Evolutionary conservation across 441 rosid species (phyloP).

Genomic region (Omphalea diandra): DNA sequence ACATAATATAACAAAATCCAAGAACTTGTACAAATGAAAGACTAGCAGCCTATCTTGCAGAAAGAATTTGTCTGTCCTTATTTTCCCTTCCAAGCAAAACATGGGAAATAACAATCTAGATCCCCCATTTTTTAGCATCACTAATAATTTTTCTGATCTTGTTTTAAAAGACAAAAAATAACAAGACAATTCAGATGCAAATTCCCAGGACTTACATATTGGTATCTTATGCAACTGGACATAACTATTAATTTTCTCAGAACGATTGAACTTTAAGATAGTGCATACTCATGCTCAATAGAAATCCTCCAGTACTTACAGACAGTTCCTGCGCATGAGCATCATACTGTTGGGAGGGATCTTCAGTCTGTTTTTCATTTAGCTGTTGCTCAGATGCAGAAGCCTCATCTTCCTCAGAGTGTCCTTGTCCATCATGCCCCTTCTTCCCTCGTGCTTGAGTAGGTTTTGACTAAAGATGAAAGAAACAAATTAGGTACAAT

Average conservation of each 20-base stretch:
- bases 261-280: not conserved
- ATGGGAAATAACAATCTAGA: not conserved
- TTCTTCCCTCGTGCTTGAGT: slow-evolving; percentile 66
- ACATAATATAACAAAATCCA: not conserved
- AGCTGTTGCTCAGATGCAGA: slow-evolving; percentile 64
- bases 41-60: not conserved
- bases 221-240: not conserved
- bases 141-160: not conserved
- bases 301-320: slow-evolving; percentile 49
- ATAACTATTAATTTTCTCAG: not conserved
- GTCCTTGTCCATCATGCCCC: slow-evolving; percentile 72
- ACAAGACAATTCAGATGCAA: not conserved
- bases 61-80: not conserved
- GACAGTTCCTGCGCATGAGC: slow-evolving; percentile 47
- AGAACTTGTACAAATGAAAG: not conserved
- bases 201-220: not conserved
- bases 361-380: slow-evolving; percentile 59
- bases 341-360: slow-evolving; percentile 54
- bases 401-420: slow-evolving; percentile 77
- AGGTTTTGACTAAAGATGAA: slow-evolving; percentile 49
- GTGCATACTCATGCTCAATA: not conserved
- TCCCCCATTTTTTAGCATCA: not conserved
- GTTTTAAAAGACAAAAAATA: not conserved
- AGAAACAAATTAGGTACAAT: not conserved
- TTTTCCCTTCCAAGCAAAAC: not conserved